Conservation (phyloP, 495 filamentous ascomycete genomes). For the Penicillium crystallinum region DNA sequence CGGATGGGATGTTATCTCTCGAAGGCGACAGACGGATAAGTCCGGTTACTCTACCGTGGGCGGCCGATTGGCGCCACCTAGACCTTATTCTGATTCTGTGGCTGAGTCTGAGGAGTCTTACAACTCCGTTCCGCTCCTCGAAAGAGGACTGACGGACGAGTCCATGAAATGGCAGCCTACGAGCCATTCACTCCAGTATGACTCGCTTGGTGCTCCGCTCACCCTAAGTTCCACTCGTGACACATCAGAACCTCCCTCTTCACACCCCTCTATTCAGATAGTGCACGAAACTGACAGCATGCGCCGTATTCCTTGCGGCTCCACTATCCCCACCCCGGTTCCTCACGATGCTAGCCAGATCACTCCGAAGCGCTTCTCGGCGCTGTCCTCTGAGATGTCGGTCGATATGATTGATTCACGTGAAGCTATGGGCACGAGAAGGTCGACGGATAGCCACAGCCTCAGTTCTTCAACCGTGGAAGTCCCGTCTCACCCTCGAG, state of each 20-base stretch:
- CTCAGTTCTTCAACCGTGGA: conserved; percentile 43
- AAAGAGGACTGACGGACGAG: conserved; percentile 63
- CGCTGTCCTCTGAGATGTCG: conserved; percentile 76
- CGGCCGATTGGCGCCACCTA: conserved; percentile 24
- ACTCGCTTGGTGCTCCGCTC: conserved; percentile 16
- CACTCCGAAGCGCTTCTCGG: conserved; percentile 48
- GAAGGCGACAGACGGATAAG: conserved; percentile 26
- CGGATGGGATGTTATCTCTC: conserved; percentile 14
- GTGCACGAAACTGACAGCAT: conserved; percentile 57
- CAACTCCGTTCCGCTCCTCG: conserved; percentile 69
- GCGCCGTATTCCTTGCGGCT: conserved; percentile 44
- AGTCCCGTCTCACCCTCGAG: conserved; percentile 61
- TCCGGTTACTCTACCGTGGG: conserved; percentile 28
- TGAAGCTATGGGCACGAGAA: conserved; percentile 38
- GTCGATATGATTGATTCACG: conserved; percentile 53
- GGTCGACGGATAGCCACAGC: conserved; percentile 29
- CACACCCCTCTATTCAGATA: conserved; percentile 47
- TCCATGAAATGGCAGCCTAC: conserved; percentile 39
- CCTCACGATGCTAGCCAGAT: conserved; percentile 9
- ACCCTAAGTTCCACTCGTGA: conserved; percentile 25
- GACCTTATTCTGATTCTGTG: conserved; percentile 38
- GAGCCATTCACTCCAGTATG: background rate
- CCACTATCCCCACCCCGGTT: conserved; percentile 35
- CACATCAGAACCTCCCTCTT: conserved; percentile 34
- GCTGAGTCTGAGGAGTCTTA: conserved; percentile 64